phyloP scores from a whole-genome alignment of 768 basidiomycete genomes.

The Phylloporus arenicola region DNA sequence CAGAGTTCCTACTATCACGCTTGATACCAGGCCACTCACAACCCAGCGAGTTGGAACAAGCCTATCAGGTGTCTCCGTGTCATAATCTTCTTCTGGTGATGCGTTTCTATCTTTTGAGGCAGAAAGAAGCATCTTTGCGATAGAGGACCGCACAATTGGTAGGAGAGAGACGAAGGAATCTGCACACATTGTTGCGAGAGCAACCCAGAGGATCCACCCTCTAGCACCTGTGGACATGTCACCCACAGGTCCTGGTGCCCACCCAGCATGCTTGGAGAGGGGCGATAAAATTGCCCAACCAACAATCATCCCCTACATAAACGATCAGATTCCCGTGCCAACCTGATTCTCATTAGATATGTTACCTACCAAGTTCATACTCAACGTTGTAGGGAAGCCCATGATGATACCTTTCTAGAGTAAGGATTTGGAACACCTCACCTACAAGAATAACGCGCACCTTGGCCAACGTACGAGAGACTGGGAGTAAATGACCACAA shows the following conservation, averaged over 20 bases:
- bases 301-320: conserved; percentile 80
- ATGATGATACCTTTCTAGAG: conserved; percentile 79
- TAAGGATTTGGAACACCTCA: not conserved
- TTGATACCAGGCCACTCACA: conserved; percentile 53
- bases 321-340: conserved; percentile 1
- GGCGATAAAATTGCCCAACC: conserved; percentile 96
- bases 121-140: conserved; percentile 31
- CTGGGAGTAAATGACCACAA: conserved; percentile 92
- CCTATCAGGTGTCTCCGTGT: conserved; percentile 71
- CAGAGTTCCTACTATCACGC: conserved; percentile 63
- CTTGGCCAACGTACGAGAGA: conserved; percentile 90
- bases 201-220: conserved; percentile 96
- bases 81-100: conserved; percentile 37
- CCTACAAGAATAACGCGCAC: conserved; percentile 23
- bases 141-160: conserved; percentile 60
- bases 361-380: conserved; percentile 74
- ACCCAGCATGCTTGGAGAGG: conserved; percentile 70
- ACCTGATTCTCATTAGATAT: conserved; percentile 13
- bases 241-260: conserved; percentile 91
- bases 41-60: conserved; percentile 84
- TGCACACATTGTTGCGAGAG: conserved; percentile 92
- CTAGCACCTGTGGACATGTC: conserved; percentile 86
- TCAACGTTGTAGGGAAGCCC: conserved; percentile 91
- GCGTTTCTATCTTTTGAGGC: conserved; percentile 23
- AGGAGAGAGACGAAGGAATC: conserved; percentile 84